phyloP scores from a whole-genome alignment of 208 protist species.

The Leishmania martiniquensis region DNA sequence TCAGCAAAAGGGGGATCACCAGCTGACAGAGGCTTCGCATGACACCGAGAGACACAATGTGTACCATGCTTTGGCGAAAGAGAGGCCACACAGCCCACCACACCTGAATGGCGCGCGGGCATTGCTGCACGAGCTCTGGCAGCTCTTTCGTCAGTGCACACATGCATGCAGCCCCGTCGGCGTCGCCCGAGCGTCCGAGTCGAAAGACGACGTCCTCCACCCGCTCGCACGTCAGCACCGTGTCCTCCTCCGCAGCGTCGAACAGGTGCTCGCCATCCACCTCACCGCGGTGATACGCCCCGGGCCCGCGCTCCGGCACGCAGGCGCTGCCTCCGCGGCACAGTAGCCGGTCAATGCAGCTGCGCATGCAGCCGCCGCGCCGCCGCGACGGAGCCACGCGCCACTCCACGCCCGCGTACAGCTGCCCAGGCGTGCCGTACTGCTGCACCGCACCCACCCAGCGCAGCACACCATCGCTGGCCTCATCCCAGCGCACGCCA shows the following conservation, averaged over 20 bases:
- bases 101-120: background rate
- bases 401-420: conserved; percentile 70
- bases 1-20: conserved; percentile 10
- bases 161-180: background rate
- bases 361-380: background rate
- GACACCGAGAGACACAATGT: conserved; percentile 3
- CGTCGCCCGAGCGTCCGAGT: background rate
- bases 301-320: conserved; percentile 5
- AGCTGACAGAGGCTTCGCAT: conserved; percentile 1
- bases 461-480: conserved; percentile 39
- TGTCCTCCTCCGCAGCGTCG: conserved; percentile 22
- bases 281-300: conserved; percentile 43
- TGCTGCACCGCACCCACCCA: conserved; percentile 60
- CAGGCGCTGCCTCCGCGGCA: background rate
- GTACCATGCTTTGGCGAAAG: background rate
- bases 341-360: conserved; percentile 1
- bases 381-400: conserved; percentile 25
- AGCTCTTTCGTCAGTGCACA: background rate
- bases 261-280: conserved; percentile 73
- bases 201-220: conserved; percentile 22
- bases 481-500: conserved; percentile 21
- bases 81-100: conserved; percentile 1
- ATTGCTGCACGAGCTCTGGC: background rate
- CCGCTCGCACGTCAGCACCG: conserved; percentile 49
- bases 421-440: conserved; percentile 30